Conservation (phyloP, 2,329 filamentous ascomycete genomes). For the Colletotrichum sidae region DNA sequence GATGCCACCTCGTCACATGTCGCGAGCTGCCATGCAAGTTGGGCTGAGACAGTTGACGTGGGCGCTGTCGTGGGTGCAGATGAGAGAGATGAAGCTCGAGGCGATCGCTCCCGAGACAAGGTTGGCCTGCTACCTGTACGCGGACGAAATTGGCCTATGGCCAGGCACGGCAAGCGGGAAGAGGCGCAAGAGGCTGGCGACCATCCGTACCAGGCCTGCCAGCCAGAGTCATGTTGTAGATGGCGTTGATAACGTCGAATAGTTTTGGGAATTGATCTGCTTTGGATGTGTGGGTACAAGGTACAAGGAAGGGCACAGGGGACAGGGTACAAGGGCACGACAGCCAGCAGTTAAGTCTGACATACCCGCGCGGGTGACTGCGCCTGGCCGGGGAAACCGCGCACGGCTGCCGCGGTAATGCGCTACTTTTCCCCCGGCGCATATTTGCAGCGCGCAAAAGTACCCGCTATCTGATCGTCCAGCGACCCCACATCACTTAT, state of each 20-base stretch:
- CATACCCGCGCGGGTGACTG: slow-evolving; percentile 23
- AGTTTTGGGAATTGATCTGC: slow-evolving; percentile 13
- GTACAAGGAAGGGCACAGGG: too few relatives aligned
- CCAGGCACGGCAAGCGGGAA: slow-evolving; percentile 6
- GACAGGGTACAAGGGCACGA: too few relatives aligned
- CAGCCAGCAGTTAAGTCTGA: slow-evolving; percentile 5
- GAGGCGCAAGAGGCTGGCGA: slow-evolving; percentile 8
- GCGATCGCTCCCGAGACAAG: slow-evolving; percentile 32
- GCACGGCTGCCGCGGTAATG: too few relatives aligned
- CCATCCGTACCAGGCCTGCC: too few relatives aligned
- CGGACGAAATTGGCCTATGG: slow-evolving; percentile 12
- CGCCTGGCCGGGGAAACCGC: too few relatives aligned
- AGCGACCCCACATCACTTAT: slow-evolving; percentile 4
- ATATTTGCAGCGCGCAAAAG: too few relatives aligned
- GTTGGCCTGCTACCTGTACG: background rate
- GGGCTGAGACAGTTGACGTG: slow-evolving; percentile 27
- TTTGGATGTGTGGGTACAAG: background rate
- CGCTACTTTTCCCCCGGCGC: too few relatives aligned
- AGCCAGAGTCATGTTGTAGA: slow-evolving; percentile 8
- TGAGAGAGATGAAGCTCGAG: slow-evolving; percentile 24
- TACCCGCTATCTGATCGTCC: too few relatives aligned
- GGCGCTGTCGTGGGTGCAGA: slow-evolving; percentile 3
- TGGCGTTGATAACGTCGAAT: slow-evolving; percentile 3
- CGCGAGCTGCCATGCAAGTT: slow-evolving; percentile 13
- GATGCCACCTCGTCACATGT: slow-evolving; percentile 27